Conservation (phyloP, 768 basidiomycete genomes). For the Kwoniella pini region DNA sequence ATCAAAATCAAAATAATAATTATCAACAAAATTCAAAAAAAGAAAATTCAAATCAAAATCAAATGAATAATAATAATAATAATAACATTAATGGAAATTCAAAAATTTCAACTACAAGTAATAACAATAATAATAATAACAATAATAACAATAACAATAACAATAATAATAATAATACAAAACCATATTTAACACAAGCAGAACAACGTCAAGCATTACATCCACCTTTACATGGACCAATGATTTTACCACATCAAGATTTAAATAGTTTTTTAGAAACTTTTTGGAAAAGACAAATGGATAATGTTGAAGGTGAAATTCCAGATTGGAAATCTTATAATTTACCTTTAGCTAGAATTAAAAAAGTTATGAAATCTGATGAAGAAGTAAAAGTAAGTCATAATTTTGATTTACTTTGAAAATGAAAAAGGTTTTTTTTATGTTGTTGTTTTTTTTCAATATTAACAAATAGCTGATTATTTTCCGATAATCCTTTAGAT, state of each 20-base stretch:
- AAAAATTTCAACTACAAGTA: too few relatives aligned
- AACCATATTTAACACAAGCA: background rate
- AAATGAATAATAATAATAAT: background rate
- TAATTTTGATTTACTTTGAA: background rate
- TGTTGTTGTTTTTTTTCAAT: background rate
- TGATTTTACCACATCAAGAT: constrained; percentile 80
- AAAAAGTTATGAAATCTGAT: constrained; percentile 98
- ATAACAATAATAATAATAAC: background rate
- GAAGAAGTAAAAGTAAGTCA: constrained; percentile 72
- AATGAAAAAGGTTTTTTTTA: background rate
- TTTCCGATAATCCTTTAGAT: too few relatives aligned
- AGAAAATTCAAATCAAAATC: background rate
- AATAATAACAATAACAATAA: background rate
- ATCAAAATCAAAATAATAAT: background rate
- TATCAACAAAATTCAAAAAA: background rate
- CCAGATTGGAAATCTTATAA: constrained; percentile 65
- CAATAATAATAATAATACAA: background rate
- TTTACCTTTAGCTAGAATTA: constrained; percentile 89
- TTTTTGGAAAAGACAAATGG: constrained; percentile 89
- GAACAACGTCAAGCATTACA: constrained; percentile 3
- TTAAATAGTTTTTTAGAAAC: constrained; percentile 78
- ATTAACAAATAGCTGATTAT: too few relatives aligned
- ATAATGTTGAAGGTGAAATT: constrained; percentile 80
- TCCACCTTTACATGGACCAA: constrained; percentile 57
- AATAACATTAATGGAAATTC: background rate